Evolutionary conservation across 2,329 filamentous ascomycete species (phyloP).

Genomic region (Diaporthe destruens): DNA sequence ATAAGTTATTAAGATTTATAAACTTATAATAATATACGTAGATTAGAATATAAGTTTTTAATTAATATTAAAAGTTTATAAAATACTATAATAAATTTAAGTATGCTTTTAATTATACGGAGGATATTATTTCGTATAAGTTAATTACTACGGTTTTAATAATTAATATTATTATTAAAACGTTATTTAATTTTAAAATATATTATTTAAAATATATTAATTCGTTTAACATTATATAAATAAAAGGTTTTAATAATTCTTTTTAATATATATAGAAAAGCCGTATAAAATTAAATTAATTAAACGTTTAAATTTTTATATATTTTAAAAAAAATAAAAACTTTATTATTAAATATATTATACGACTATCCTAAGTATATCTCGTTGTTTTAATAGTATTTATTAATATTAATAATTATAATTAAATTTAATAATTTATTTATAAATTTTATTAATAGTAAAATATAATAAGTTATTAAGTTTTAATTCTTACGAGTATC

Average conservation of each 20-base stretch:
- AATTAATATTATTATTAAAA: neutral
- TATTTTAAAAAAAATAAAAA: neutral
- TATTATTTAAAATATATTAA: neutral
- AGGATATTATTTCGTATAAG: no score
- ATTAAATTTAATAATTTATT: neutral
- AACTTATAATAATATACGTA: no score
- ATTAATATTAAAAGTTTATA: no score
- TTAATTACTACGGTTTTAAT: no score
- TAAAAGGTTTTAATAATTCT: neutral
- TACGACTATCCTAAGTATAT: neutral
- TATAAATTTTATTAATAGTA: neutral
- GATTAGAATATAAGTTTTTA: no score
- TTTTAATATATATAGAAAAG: neutral
- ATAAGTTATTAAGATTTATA: no score
- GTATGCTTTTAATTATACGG: no score
- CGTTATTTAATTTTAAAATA: neutral
- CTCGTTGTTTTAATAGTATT: neutral
- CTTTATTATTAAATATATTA: conserved; percentile 1
- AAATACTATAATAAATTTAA: no score
- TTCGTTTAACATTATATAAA: neutral
- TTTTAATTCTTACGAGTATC: no score
- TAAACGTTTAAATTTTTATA: neutral
- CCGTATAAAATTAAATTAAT: neutral
- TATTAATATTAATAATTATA: neutral
- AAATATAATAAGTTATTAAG: no score